A percentile compares a stretch with the other conserved stretches of the same genome.
Conservation (phyloP, 192 early-diverging fungal genomes). For the Haplosporangium gracile region DNA sequence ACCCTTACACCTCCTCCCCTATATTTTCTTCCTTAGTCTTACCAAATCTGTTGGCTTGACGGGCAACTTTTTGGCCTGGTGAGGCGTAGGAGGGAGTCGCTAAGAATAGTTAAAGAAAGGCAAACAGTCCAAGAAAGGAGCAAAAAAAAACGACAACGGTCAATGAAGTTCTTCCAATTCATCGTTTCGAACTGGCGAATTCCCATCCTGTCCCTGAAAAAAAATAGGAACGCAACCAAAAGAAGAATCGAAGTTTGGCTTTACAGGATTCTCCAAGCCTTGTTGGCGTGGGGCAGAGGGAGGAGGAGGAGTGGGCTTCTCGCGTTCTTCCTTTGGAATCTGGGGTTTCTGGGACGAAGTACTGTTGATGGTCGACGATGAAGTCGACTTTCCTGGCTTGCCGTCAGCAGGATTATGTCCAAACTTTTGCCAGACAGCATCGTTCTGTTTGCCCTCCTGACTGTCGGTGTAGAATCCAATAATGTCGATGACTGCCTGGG, state of each 20-base stretch:
- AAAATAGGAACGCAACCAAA: not conserved
- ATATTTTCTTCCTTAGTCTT: constrained; percentile 18
- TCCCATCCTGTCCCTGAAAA: not conserved
- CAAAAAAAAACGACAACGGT: constrained; percentile 7
- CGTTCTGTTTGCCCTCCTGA: constrained; percentile 49
- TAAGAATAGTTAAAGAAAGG: constrained; percentile 19
- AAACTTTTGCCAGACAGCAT: constrained; percentile 66
- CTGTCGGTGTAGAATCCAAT: constrained; percentile 88
- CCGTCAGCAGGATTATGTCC: constrained; percentile 27
- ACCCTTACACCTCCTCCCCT: constrained; percentile 4
- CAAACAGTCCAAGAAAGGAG: not conserved
- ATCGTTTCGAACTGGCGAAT: too few species aligned
- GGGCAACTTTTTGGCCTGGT: constrained; percentile 25
- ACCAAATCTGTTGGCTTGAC: constrained; percentile 33
- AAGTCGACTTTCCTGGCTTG: constrained; percentile 32
- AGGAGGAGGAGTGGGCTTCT: constrained; percentile 29
- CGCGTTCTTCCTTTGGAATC: constrained; percentile 25
- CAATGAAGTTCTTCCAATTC: not conserved
- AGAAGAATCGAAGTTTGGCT: not conserved
- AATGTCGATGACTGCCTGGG: constrained; percentile 89
- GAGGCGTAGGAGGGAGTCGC: constrained; percentile 15
- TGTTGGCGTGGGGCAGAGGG: constrained; percentile 10
- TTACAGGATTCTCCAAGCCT: constrained; percentile 43
- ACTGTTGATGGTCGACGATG: constrained; percentile 19
- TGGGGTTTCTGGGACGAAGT: constrained; percentile 1